These are phyloP conservation scores for Sisymbrium altissimum DNA, from an alignment of 345 rosid species.

Conservation along the genomic window DNA sequence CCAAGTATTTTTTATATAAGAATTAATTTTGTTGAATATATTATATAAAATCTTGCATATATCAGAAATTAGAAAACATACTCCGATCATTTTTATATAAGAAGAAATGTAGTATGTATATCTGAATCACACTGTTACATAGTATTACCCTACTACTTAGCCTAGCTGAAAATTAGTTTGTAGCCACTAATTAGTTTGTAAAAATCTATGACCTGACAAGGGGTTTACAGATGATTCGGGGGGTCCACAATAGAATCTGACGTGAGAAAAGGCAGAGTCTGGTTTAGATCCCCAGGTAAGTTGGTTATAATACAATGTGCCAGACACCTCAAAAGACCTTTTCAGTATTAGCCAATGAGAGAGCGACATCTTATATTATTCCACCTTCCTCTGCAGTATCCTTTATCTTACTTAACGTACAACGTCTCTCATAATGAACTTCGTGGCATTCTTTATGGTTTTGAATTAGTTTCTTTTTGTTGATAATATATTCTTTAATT, in stretches of 20 bases:
- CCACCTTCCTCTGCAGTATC: neutral
- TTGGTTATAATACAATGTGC: neutral
- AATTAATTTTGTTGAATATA: no score
- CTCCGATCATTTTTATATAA: no score
- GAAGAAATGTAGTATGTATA: no score
- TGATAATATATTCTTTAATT: neutral
- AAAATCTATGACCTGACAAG: neutral
- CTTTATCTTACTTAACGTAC: neutral
- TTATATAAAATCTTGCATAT: no score
- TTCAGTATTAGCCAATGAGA: neutral
- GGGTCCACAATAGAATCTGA: conserved; percentile 13
- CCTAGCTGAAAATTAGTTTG: no score
- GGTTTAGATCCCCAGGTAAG: neutral
- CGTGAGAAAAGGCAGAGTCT: neutral
- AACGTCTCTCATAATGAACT: neutral
- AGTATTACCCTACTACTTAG: no score
- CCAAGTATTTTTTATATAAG: no score
- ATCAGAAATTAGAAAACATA: no score
- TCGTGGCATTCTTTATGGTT: neutral
- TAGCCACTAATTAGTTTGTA: neutral
- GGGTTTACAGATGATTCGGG: neutral
- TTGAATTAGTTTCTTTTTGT: neutral
- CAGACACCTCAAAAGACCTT: conserved; percentile 2
- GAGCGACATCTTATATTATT: neutral
- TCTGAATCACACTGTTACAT: no score